Base-by-base conservation (phyloP, 2,329 filamentous ascomycete species). In the Byssochlamys sp. region DNA sequence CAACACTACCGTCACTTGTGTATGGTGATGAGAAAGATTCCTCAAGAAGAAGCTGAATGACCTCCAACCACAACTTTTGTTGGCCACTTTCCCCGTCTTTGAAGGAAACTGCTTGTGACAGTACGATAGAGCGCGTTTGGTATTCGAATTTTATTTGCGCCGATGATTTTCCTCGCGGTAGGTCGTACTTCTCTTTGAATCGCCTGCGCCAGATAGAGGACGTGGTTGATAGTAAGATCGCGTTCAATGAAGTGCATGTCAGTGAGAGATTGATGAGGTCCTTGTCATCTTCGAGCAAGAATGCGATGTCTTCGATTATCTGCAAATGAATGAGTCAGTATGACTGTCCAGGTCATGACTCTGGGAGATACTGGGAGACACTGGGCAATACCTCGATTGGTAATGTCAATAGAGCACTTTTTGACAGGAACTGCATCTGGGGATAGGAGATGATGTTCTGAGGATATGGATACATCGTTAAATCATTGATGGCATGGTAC, bases 151-250 rank as follows among this genome's bases (percentile, higher is more conserved):
- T 66, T 27, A 74, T 62, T 25, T 72, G 65, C 1, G 53, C 35
- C 2, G 65, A 62, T 6, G 54, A 48, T 39, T 58, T 59, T 11
- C 66, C 58, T 0, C 53, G 45, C 1, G 66, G 66, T 11, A 67
- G 54, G 52, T 76, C 73, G 54, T 73, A 77, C 29, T 60, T 54
- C 3, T 65, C 62, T 6, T 62, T 53, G 57, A 75, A 76, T 2
- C 69, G 63, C 31, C 52, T 29, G 24, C 68, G 61, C 74, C 73
- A 77, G 27, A 75, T 60, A 0, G 63, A 61, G 0, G 72, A 72
- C 2, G 67, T 55, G 1, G 62, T 50, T 1, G 66, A 65, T 6
- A 71, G 57, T 14, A 74, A 63, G 11, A 62, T 59, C 0, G 54
- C 52, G 4, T 63, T 62, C 7, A 73, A 57, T 5, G 57, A 63